A percentile compares a stretch with the other conserved stretches of the same genome.
Conservation (phyloP, 208 protist species). For the Novymonas esmeraldas region DNA sequence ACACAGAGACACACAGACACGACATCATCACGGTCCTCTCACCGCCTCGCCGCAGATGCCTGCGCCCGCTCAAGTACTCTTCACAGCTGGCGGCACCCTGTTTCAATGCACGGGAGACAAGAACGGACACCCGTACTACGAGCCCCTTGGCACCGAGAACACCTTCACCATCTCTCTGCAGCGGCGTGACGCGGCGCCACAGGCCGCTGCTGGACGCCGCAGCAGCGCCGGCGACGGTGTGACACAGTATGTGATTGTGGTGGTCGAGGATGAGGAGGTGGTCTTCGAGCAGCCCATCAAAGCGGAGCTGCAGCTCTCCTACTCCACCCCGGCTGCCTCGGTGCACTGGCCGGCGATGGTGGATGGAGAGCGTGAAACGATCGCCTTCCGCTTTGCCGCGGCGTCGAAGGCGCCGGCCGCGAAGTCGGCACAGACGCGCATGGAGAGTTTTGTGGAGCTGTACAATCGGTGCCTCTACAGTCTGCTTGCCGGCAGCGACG, state of each 20-base stretch:
- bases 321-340: slow-evolving; percentile 35
- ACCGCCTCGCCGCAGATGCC: not conserved
- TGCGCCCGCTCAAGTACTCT: slow-evolving; percentile 14
- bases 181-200: slow-evolving; percentile 14
- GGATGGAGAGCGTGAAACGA: slow-evolving; percentile 33
- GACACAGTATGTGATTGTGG: slow-evolving; percentile 39
- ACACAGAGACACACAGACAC: not conserved
- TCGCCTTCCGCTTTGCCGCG: slow-evolving; percentile 61
- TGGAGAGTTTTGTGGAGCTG: slow-evolving; percentile 43
- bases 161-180: slow-evolving; percentile 24
- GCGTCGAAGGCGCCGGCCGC: not conserved
- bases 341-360: slow-evolving; percentile 61
- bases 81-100: slow-evolving; percentile 42
- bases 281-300: slow-evolving; percentile 47
- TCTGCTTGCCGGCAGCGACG: slow-evolving; percentile 35
- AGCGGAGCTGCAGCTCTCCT: slow-evolving; percentile 46
- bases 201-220: not conserved
- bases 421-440: slow-evolving; percentile 23
- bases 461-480: slow-evolving; percentile 74
- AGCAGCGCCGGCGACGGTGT: not conserved
- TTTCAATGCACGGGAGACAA: slow-evolving; percentile 39
- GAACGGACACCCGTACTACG: slow-evolving; percentile 25
- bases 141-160: slow-evolving; percentile 32
- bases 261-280: slow-evolving; percentile 34
- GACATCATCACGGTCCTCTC: too few species aligned